Conservation (phyloP, 2,329 filamentous ascomycete genomes). For the Plectosphaerella cucumerina region DNA sequence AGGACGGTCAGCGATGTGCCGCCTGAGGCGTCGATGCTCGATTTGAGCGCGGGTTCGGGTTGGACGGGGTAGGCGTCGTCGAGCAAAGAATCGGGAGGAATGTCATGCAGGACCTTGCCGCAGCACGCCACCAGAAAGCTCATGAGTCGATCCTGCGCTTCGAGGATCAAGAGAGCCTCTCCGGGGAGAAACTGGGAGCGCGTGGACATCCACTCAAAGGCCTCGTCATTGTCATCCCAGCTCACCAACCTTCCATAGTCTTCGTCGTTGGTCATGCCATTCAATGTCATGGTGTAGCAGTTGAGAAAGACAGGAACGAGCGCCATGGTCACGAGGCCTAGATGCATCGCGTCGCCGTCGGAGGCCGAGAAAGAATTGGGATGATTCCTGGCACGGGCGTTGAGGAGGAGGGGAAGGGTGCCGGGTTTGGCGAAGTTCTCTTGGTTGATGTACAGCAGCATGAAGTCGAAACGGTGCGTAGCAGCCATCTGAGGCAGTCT, state of each 20-base stretch:
- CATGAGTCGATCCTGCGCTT: constrained; percentile 44
- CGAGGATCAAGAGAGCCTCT: constrained; percentile 43
- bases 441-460: constrained; percentile 54
- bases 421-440: constrained; percentile 46
- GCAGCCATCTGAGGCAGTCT: not conserved
- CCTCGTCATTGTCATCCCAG: constrained; percentile 28
- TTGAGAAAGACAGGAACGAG: constrained; percentile 23
- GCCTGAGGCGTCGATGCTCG: constrained; percentile 21
- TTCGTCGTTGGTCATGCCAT: constrained; percentile 17
- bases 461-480: constrained; percentile 19
- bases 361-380: constrained; percentile 43
- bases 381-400: constrained; percentile 41
- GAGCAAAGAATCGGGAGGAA: constrained; percentile 23
- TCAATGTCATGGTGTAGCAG: constrained; percentile 27
- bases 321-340: constrained; percentile 19
- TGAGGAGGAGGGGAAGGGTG: constrained; percentile 44
- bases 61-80: constrained; percentile 25
- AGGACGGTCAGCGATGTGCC: constrained; percentile 33
- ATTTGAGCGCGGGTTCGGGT: constrained; percentile 29
- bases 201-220: constrained; percentile 15
- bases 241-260: constrained; percentile 31
- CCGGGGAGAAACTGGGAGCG: constrained; percentile 35
- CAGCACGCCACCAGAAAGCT: constrained; percentile 46
- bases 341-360: constrained; percentile 31
- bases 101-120: constrained; percentile 44